phyloP scores from a whole-genome alignment of 2,329 filamentous ascomycete species.

The Endocalyx cinctus region DNA sequence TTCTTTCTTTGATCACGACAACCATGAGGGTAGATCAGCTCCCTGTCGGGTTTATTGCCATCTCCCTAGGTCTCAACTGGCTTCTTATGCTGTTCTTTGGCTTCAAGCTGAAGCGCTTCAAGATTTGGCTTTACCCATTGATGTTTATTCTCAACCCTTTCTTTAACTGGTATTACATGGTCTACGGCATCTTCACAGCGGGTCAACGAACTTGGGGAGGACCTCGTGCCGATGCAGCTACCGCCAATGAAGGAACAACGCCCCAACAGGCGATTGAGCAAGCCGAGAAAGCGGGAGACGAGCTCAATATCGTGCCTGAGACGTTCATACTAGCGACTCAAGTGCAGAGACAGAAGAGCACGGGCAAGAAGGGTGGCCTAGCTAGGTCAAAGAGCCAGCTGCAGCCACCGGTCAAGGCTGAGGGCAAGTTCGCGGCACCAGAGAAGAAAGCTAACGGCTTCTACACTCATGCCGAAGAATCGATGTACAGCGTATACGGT shows the following conservation, averaged over 20 bases:
- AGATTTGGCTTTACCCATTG: constrained; percentile 89
- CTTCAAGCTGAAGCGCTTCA: constrained; percentile 78
- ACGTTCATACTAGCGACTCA: constrained; percentile 66
- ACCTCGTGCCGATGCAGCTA: constrained; percentile 81
- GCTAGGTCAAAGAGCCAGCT: constrained; percentile 53
- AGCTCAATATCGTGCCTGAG: constrained; percentile 84
- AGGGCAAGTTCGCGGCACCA: constrained; percentile 73
- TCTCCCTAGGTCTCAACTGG: constrained; percentile 92
- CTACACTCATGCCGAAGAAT: constrained; percentile 67
- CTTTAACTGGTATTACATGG: constrained; percentile 98
- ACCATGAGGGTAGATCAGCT: constrained; percentile 73
- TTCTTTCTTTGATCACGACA: constrained; percentile 80
- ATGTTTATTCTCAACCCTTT: constrained; percentile 97
- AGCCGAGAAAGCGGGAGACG: constrained; percentile 74
- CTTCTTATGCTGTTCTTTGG: constrained; percentile 95
- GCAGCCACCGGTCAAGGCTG: constrained; percentile 68
- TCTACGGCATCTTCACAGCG: constrained; percentile 92
- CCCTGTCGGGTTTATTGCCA: constrained; percentile 87
- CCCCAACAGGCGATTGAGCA: constrained; percentile 79
- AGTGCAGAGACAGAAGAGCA: constrained; percentile 32
- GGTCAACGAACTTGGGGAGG: constrained; percentile 95
- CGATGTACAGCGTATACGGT: constrained; percentile 49
- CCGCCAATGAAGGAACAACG: constrained; percentile 70
- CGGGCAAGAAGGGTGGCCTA: constrained; percentile 33
- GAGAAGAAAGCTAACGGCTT: constrained; percentile 63